These are phyloP conservation scores for Gastrolobium villosum DNA, from an alignment of 306 rosid species.

Conservation along the genomic window DNA sequence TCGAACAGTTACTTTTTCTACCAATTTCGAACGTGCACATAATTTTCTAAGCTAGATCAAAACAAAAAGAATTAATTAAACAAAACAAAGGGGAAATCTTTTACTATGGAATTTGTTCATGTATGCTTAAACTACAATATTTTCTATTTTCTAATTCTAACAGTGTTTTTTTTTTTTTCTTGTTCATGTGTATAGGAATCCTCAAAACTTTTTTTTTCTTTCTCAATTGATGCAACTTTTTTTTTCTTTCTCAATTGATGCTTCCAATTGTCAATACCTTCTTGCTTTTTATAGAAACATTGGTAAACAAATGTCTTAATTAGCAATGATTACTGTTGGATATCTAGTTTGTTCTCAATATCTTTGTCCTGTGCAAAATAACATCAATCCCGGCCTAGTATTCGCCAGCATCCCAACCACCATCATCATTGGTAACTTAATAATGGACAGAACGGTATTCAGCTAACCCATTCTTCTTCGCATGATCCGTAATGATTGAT, in stretches of 20 bases:
- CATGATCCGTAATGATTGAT: conserved; percentile 37
- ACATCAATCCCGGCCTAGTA: conserved; percentile 28
- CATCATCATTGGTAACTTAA: conserved; percentile 46
- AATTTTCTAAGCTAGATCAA: conserved; percentile 1
- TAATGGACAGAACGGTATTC: conserved; percentile 1
- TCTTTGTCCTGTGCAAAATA: background rate
- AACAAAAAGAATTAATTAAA: background rate
- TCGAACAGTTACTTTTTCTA: background rate
- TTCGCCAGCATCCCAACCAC: background rate
- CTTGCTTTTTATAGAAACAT: conserved; percentile 44
- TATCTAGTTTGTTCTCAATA: conserved; percentile 2
- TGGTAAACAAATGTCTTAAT: conserved; percentile 39
- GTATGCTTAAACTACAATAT: background rate
- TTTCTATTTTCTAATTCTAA: background rate
- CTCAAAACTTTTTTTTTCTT: background rate
- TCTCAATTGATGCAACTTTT: background rate
- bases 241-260: background rate
- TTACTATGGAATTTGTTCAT: background rate
- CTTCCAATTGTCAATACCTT: conserved; percentile 26
- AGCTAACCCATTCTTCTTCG: background rate
- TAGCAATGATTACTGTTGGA: conserved; percentile 48
- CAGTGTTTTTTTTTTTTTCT: background rate
- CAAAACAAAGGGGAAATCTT: conserved; percentile 4
- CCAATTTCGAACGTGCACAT: conserved; percentile 33
- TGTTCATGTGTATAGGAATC: background rate